phyloP scores from a whole-genome alignment of 1,284 basidiomycete genomes.

The Tylopilus microsporus region DNA sequence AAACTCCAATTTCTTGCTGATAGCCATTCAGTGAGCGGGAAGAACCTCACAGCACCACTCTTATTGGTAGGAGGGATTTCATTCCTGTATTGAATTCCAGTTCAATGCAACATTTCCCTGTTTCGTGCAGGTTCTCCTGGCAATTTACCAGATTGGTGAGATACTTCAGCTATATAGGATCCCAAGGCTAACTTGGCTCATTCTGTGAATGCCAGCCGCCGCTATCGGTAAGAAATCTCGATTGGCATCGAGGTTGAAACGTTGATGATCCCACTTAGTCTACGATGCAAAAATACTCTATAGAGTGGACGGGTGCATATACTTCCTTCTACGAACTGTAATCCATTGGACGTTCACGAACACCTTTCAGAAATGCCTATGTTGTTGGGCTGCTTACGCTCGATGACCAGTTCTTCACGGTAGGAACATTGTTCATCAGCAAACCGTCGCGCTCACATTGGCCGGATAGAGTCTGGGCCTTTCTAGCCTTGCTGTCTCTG shows the following conservation, averaged over 20 bases:
- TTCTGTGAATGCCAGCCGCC: background rate
- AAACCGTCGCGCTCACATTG: background rate
- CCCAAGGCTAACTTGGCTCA: background rate
- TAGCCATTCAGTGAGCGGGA: constrained; percentile 4
- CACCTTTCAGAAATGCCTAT: background rate
- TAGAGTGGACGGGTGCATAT: background rate
- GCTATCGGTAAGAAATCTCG: background rate
- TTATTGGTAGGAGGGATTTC: background rate
- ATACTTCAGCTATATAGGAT: background rate
- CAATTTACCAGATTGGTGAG: background rate
- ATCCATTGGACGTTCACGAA: background rate
- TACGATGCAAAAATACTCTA: background rate
- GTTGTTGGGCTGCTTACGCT: background rate
- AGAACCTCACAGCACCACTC: background rate
- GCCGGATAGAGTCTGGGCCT: background rate
- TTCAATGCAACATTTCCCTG: background rate
- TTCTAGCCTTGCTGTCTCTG: background rate
- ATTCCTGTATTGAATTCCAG: background rate
- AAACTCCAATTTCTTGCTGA: background rate
- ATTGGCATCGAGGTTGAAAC: background rate
- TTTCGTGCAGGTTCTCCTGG: background rate
- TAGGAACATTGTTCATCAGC: background rate
- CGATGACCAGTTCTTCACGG: background rate
- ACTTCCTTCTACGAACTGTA: background rate
- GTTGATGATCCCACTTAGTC: background rate